Conservation (phyloP, 2,329 filamentous ascomycete species). For the Cercospora citrullina region DNA sequence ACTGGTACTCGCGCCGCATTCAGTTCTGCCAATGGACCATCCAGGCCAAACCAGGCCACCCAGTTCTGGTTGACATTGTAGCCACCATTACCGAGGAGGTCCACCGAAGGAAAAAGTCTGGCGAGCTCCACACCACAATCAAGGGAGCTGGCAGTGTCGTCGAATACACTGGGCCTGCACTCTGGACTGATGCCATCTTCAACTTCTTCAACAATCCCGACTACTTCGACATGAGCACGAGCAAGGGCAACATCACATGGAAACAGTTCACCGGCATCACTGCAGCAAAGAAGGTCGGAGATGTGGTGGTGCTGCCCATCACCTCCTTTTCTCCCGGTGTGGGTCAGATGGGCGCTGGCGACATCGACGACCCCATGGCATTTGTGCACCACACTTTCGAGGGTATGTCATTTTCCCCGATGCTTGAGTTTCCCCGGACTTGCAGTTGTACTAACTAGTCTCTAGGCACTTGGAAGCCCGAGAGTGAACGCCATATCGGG, state of each 20-base stretch:
- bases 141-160: constrained; percentile 65
- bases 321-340: constrained; percentile 97
- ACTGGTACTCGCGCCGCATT: constrained; percentile 95
- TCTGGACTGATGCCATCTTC: constrained; percentile 94
- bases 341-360: constrained; percentile 85
- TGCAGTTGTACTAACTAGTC: constrained; percentile 14
- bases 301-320: constrained; percentile 90
- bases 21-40: constrained; percentile 99
- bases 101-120: constrained; percentile 67
- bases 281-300: constrained; percentile 80
- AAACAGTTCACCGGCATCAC: constrained; percentile 87
- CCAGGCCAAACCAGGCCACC: constrained; percentile 90
- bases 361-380: constrained; percentile 88
- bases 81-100: constrained; percentile 81
- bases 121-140: constrained; percentile 59
- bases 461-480: constrained; percentile 73
- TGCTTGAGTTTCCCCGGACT: not conserved
- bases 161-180: constrained; percentile 88
- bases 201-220: constrained; percentile 88
- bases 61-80: constrained; percentile 84
- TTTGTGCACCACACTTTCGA: constrained; percentile 98
- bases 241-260: constrained; percentile 75
- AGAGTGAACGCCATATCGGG: constrained; percentile 69
- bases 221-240: constrained; percentile 78
- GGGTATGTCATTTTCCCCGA: constrained; percentile 58